Conservation (phyloP, 768 basidiomycete species). For the Amanita thiersii region DNA sequence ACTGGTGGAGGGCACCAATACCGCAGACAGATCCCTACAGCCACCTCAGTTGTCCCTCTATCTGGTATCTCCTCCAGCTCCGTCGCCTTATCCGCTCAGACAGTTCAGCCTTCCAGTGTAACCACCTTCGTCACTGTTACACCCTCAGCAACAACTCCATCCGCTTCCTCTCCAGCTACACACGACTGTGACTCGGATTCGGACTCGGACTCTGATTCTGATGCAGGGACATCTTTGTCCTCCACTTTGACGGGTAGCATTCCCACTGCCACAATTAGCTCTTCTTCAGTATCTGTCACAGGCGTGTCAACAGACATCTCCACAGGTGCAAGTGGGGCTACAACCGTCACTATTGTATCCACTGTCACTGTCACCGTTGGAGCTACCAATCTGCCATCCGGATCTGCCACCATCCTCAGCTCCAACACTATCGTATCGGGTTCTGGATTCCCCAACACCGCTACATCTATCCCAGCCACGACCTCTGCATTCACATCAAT, state of each 20-base stretch:
- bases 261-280: too few species aligned
- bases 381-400: background rate
- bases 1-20: too few species aligned
- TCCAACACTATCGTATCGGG: background rate
- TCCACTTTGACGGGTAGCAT: constrained; percentile 8
- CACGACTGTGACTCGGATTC: constrained; percentile 3
- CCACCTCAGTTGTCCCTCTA: too few species aligned
- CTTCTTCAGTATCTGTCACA: background rate
- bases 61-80: too few species aligned
- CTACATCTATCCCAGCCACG: too few species aligned
- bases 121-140: constrained; percentile 6
- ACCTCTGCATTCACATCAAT: too few species aligned
- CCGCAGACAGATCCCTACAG: constrained; percentile 10
- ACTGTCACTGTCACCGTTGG: constrained; percentile 7
- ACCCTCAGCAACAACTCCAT: constrained; percentile 1
- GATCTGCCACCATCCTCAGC: background rate
- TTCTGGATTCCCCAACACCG: background rate
- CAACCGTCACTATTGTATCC: constrained; percentile 1
- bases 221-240: background rate
- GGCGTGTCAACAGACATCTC: background rate
- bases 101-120: background rate
- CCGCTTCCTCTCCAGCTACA: constrained; percentile 11
- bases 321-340: background rate
- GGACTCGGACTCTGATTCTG: background rate
- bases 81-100: too few species aligned